Percentiles rank a stretch among this genome's conserved stretches.
Conservation (phyloP, 306 rosid genomes). For the Malus sylvestris region DNA sequence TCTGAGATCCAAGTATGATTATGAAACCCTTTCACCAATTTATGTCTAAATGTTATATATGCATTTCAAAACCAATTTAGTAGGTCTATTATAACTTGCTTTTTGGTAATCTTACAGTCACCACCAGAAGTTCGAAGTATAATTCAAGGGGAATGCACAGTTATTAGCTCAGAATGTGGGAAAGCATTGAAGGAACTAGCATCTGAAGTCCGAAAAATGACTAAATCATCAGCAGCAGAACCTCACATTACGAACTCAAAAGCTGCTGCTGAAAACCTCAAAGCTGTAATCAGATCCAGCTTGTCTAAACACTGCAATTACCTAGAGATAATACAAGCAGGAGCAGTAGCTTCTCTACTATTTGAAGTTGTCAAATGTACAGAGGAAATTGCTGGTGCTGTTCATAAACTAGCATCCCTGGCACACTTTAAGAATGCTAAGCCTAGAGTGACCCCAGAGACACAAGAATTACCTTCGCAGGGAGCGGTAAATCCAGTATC, state of each 20-base stretch:
- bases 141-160: conserved; percentile 6
- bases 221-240: background rate
- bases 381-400: conserved; percentile 4
- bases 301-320: background rate
- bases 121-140: conserved; percentile 1
- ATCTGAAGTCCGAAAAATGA: conserved; percentile 3
- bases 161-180: conserved; percentile 15
- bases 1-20: conserved; percentile 16
- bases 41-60: background rate
- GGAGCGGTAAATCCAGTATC: background rate
- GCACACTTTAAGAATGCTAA: conserved; percentile 10
- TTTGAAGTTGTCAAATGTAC: conserved; percentile 6
- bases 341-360: conserved; percentile 14
- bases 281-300: conserved; percentile 6
- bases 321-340: conserved; percentile 5
- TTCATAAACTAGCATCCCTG: conserved; percentile 3
- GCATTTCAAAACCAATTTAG: background rate
- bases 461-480: background rate
- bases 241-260: conserved; percentile 5
- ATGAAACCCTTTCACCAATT: background rate
- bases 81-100: background rate
- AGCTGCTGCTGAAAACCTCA: conserved; percentile 8
- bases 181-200: conserved; percentile 18
- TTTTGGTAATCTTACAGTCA: background rate
- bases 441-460: conserved; percentile 9